A percentile compares a stretch with the other conserved stretches of the same genome.
Evolutionary conservation across 768 basidiomycete species (phyloP).

Genomic region (Mycena rebaudengoi): DNA sequence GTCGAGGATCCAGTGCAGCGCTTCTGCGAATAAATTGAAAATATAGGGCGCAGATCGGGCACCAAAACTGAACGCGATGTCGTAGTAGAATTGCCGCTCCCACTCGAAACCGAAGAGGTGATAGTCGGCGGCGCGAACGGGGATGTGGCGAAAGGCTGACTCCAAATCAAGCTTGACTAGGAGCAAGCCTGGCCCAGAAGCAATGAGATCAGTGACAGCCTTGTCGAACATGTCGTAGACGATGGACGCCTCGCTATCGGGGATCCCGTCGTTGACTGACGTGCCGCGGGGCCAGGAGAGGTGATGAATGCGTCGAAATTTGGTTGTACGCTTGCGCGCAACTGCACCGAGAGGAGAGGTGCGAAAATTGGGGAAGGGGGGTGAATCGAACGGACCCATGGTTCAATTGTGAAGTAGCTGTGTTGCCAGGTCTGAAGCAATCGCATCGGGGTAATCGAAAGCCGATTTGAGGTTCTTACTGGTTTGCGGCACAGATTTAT

Average conservation of each 20-base stretch:
- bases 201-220: neutral
- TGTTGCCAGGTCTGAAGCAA: neutral
- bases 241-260: too few relatives aligned
- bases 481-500: neutral
- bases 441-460: neutral
- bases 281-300: neutral
- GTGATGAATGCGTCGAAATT: neutral
- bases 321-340: neutral
- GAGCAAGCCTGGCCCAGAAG: neutral
- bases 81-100: neutral
- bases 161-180: neutral
- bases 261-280: too few relatives aligned
- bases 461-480: neutral
- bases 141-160: neutral
- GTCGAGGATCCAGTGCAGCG: too few relatives aligned
- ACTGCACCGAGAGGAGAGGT: neutral
- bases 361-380: neutral
- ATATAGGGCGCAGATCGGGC: conserved; percentile 7
- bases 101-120: neutral
- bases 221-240: neutral
- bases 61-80: neutral
- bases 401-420: neutral
- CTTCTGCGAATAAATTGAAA: too few relatives aligned
- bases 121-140: neutral
- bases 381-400: neutral